These are phyloP conservation scores for Neoboletus subvelutipes DNA, from an alignment of 768 basidiomycete genomes.

Conservation along the genomic window DNA sequence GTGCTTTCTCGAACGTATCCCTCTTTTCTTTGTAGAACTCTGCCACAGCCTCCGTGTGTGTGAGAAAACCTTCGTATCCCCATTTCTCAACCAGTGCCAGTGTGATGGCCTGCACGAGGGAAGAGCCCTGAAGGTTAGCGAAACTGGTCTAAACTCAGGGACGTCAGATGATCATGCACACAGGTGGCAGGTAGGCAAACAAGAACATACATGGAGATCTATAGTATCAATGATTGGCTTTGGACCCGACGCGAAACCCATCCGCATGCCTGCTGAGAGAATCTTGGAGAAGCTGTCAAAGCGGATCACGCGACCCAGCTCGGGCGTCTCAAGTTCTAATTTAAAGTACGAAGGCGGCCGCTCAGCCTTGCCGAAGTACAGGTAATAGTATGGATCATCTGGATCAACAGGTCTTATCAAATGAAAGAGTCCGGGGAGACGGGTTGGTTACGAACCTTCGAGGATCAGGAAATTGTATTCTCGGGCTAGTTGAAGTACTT, in stretches of 20 bases:
- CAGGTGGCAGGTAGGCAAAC: constrained; percentile 15
- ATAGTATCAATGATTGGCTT: constrained; percentile 63
- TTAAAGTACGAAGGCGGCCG: constrained; percentile 79
- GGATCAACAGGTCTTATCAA: not conserved
- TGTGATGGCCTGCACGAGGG: constrained; percentile 62
- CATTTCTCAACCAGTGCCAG: constrained; percentile 60
- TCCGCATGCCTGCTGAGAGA: constrained; percentile 69
- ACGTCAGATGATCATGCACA: constrained; percentile 9
- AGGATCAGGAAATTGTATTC: constrained; percentile 79
- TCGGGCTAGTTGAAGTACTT: constrained; percentile 68
- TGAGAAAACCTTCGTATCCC: constrained; percentile 74
- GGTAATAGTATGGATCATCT: constrained; percentile 81
- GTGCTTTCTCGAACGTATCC: constrained; percentile 74
- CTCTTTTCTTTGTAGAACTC: constrained; percentile 71
- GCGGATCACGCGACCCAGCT: constrained; percentile 77
- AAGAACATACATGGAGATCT: constrained; percentile 59
- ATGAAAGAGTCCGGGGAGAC: not conserved
- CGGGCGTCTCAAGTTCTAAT: constrained; percentile 65
- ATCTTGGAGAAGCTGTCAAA: constrained; percentile 92
- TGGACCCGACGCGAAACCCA: constrained; percentile 83
- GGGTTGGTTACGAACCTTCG: constrained; percentile 54
- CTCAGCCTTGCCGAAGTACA: constrained; percentile 68
- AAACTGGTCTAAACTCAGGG: constrained; percentile 52
- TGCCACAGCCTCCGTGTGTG: constrained; percentile 69
- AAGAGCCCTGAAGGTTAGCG: constrained; percentile 66